phyloP scores from a whole-genome alignment of 306 rosid species.

The Rosa persica region DNA sequence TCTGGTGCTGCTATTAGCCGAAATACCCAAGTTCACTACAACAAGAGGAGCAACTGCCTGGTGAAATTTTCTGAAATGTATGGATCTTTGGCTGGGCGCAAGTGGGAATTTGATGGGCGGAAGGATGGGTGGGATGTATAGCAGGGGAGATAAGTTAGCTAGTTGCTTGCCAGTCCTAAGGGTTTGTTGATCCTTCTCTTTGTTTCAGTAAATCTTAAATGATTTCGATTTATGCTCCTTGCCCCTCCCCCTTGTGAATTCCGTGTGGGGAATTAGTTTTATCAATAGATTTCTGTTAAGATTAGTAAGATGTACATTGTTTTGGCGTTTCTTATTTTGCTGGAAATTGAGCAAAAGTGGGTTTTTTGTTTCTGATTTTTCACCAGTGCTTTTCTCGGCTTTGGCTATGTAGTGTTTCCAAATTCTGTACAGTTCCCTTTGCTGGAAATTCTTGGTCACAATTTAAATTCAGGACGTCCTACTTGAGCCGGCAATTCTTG shows the following conservation, averaged over 20 bases:
- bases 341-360: background rate
- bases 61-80: constrained; percentile 65
- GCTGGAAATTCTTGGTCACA: no score
- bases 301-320: constrained; percentile 63
- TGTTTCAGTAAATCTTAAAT: constrained; percentile 26
- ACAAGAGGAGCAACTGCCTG: constrained; percentile 68
- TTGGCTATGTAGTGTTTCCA: background rate
- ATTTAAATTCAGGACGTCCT: no score
- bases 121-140: constrained; percentile 97
- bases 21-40: constrained; percentile 73
- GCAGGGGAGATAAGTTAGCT: constrained; percentile 23
- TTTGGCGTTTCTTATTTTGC: background rate
- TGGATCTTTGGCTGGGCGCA: constrained; percentile 61
- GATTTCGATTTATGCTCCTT: constrained; percentile 19
- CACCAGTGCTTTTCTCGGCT: background rate
- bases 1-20: constrained; percentile 93
- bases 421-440: no score
- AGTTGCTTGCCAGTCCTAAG: constrained; percentile 32
- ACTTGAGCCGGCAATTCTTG: no score
- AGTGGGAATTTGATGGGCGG: constrained; percentile 68
- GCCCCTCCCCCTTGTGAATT: constrained; percentile 50
- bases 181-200: constrained; percentile 25
- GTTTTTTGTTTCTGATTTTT: background rate
- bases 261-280: constrained; percentile 37
- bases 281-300: constrained; percentile 32